phyloP scores from a whole-genome alignment of 495 filamentous ascomycete genomes.

The Penicillium atrosanguineum region DNA sequence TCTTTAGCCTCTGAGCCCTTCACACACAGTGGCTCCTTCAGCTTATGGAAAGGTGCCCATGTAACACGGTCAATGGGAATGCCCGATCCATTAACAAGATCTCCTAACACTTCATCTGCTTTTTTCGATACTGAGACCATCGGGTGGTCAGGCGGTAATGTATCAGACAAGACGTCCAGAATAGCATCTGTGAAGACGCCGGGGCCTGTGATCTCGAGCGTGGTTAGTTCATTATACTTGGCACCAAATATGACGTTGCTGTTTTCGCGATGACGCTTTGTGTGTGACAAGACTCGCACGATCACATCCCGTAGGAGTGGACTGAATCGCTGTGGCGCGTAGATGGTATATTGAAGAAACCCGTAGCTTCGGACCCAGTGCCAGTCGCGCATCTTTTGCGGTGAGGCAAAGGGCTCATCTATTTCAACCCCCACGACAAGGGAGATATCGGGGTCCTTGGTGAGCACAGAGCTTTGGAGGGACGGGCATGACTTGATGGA shows the following conservation, averaged over 20 bases:
- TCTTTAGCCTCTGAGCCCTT: conserved; percentile 21
- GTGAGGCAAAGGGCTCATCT: conserved; percentile 40
- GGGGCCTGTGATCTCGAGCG: conserved; percentile 37
- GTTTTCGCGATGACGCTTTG: conserved; percentile 24
- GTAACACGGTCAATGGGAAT: conserved; percentile 30
- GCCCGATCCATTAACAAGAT: conserved; percentile 14
- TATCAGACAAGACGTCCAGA: conserved; percentile 35
- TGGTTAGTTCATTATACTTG: conserved; percentile 28
- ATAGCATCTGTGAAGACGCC: conserved; percentile 44
- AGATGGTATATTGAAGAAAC: conserved; percentile 43
- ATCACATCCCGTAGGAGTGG: conserved; percentile 36
- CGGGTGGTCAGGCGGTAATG: conserved; percentile 28
- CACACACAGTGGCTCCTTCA: conserved; percentile 34
- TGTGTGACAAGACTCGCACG: conserved; percentile 38
- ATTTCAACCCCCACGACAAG: conserved; percentile 41
- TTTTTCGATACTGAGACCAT: conserved; percentile 27
- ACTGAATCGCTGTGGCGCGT: conserved; percentile 40
- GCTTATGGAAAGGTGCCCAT: conserved; percentile 41
- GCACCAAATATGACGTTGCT: conserved; percentile 13
- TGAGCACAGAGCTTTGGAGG: conserved; percentile 23
- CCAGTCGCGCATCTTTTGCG: conserved; percentile 34
- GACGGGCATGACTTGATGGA: conserved; percentile 33
- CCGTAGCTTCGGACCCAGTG: conserved; percentile 41
- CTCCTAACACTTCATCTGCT: conserved; percentile 27
- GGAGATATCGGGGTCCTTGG: conserved; percentile 26